phyloP scores from a whole-genome alignment of 495 filamentous ascomycete species.

The Collariella sp. region DNA sequence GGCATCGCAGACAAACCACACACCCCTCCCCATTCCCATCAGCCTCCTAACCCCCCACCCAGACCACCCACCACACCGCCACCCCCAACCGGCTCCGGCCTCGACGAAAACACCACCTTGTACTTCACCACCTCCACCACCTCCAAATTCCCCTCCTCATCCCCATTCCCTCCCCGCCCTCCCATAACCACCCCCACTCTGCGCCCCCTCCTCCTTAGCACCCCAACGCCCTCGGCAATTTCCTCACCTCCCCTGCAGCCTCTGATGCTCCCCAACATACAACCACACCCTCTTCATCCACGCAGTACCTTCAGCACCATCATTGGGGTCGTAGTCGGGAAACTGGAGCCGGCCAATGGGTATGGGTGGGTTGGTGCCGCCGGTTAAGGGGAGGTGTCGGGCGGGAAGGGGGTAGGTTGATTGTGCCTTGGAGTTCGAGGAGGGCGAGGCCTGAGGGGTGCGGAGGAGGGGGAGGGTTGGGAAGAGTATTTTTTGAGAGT shows the following conservation, averaged over 20 bases:
- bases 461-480: constrained; percentile 70
- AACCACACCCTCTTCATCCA: constrained; percentile 90
- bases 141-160: constrained; percentile 34
- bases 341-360: constrained; percentile 70
- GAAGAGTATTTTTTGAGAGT: not conserved
- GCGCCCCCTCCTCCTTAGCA: constrained; percentile 12
- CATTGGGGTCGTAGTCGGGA: constrained; percentile 51
- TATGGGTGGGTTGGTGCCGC: constrained; percentile 25
- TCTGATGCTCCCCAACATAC: constrained; percentile 82
- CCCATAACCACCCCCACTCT: too few species aligned
- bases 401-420: constrained; percentile 51
- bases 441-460: constrained; percentile 74
- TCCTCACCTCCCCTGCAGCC: constrained; percentile 84
- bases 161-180: constrained; percentile 9
- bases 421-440: constrained; percentile 80
- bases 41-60: not conserved
- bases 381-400: constrained; percentile 8
- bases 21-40: not conserved
- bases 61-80: not conserved
- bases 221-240: constrained; percentile 53
- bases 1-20: too few species aligned
- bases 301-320: constrained; percentile 32
- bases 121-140: constrained; percentile 82
- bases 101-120: constrained; percentile 77
- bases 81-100: constrained; percentile 76